Percentiles rank a stretch among this genome's conserved stretches.
phyloP scores from a whole-genome alignment of 208 protist genomes.

The Phytomonas francai region DNA sequence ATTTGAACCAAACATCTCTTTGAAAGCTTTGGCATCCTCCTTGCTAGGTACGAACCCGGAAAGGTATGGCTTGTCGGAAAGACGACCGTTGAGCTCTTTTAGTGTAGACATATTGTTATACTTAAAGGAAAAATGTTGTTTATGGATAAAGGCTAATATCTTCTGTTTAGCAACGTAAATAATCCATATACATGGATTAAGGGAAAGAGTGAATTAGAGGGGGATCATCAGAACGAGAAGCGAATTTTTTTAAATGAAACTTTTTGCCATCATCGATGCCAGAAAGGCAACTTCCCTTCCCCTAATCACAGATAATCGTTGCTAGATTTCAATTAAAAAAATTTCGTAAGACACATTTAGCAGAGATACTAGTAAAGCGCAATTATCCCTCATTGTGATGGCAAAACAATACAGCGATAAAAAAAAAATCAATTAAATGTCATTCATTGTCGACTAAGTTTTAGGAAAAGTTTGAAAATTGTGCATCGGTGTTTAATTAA shows the following conservation, averaged over 20 bases:
- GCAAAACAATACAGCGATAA: background rate
- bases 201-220: background rate
- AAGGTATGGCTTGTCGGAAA: conserved; percentile 74
- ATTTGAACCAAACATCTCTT: conserved; percentile 80
- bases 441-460: background rate
- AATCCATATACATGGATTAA: background rate
- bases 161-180: background rate
- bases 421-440: background rate
- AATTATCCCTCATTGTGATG: background rate
- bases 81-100: conserved; percentile 84
- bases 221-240: background rate
- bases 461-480: background rate
- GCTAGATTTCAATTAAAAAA: background rate
- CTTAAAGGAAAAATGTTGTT: conserved; percentile 11
- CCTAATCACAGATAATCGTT: background rate
- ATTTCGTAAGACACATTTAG: background rate
- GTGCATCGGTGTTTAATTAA: conserved; percentile 3
- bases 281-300: background rate
- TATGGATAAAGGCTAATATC: background rate
- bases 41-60: conserved; percentile 67
- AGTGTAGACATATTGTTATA: conserved; percentile 57
- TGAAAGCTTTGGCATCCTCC: conserved; percentile 78
- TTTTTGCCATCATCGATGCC: background rate
- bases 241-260: too few species aligned
- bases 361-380: background rate